Conservation (phyloP, 2,329 filamentous ascomycete species). For the Arachnomyces sp. region DNA sequence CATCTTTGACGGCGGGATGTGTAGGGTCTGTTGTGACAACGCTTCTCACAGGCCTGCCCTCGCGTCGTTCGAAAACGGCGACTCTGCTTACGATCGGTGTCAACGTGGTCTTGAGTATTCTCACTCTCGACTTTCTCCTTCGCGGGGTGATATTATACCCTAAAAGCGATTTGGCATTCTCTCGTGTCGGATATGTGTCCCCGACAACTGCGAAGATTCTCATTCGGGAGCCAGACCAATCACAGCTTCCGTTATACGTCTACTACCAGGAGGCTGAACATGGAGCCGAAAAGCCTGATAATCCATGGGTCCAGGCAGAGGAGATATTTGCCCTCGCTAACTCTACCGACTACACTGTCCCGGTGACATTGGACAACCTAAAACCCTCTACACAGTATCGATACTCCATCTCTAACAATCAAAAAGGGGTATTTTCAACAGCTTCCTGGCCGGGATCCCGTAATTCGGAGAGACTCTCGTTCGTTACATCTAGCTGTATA, state of each 20-base stretch:
- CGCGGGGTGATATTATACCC: slow-evolving; percentile 62
- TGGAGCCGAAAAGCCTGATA: slow-evolving; percentile 13
- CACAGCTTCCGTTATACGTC: slow-evolving; percentile 66
- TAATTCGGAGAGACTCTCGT: slow-evolving; percentile 67
- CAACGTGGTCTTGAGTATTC: slow-evolving; percentile 60
- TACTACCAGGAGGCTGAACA: slow-evolving; percentile 44
- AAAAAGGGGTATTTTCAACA: slow-evolving; percentile 71
- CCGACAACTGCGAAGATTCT: slow-evolving; percentile 70
- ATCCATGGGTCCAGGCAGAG: slow-evolving; percentile 57
- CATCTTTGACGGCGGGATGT: background rate
- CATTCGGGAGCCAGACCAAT: slow-evolving; percentile 70
- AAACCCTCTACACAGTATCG: slow-evolving; percentile 67
- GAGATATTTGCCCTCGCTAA: slow-evolving; percentile 59
- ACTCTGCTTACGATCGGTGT: slow-evolving; percentile 62
- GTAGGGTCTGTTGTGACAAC: slow-evolving; percentile 46
- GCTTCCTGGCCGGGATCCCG: slow-evolving; percentile 61
- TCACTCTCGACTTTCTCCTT: slow-evolving; percentile 71
- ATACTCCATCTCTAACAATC: slow-evolving; percentile 79
- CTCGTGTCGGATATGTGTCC: slow-evolving; percentile 79
- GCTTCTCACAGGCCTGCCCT: slow-evolving; percentile 68
- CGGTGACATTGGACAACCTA: slow-evolving; percentile 59
- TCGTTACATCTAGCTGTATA: slow-evolving; percentile 87
- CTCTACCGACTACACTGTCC: slow-evolving; percentile 72
- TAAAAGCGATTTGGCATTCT: slow-evolving; percentile 70
- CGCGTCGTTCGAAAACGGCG: slow-evolving; percentile 56